A percentile compares a stretch with the other conserved stretches of the same genome.
Conservation (phyloP, 306 rosid genomes). For the Lathyrus aphaca region DNA sequence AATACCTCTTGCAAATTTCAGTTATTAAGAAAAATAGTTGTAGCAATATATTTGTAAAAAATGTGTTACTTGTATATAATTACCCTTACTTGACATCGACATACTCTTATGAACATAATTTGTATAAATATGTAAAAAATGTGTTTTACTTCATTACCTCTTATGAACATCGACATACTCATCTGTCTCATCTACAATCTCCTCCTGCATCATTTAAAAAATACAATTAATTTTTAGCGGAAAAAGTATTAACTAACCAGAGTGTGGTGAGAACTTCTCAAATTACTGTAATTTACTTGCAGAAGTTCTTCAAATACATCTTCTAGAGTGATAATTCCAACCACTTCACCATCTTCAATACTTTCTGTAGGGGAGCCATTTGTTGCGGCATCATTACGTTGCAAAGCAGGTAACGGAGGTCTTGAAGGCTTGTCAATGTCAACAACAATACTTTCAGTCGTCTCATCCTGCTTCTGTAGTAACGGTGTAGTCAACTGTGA, state of each 20-base stretch:
- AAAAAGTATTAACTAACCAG: constrained; percentile 1
- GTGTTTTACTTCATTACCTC: constrained; percentile 48
- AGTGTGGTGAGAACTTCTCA: background rate
- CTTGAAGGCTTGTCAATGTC: constrained; percentile 68
- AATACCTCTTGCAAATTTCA: too few species aligned
- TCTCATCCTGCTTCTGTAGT: constrained; percentile 56
- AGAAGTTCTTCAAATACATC: constrained; percentile 99
- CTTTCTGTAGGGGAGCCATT: constrained; percentile 57
- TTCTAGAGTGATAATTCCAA: constrained; percentile 95
- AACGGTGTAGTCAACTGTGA: constrained; percentile 73
- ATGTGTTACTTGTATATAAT: too few species aligned
- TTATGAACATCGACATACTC: constrained; percentile 96
- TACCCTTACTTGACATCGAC: too few species aligned
- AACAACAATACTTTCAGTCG: constrained; percentile 54
- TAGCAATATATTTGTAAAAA: too few species aligned
- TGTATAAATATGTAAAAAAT: too few species aligned
- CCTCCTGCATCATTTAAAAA: constrained; percentile 66
- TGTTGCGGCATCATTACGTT: constrained; percentile 44
- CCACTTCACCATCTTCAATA: constrained; percentile 88
- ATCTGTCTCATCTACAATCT: constrained; percentile 97
- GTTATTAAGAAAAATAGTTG: too few species aligned
- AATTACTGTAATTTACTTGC: constrained; percentile 58
- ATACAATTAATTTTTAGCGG: constrained; percentile 18
- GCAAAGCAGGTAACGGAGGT: constrained; percentile 47
- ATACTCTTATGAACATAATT: too few species aligned